Evolutionary conservation across 1,284 basidiomycete genomes (phyloP).

Genomic region (Porodaedalea pini): DNA sequence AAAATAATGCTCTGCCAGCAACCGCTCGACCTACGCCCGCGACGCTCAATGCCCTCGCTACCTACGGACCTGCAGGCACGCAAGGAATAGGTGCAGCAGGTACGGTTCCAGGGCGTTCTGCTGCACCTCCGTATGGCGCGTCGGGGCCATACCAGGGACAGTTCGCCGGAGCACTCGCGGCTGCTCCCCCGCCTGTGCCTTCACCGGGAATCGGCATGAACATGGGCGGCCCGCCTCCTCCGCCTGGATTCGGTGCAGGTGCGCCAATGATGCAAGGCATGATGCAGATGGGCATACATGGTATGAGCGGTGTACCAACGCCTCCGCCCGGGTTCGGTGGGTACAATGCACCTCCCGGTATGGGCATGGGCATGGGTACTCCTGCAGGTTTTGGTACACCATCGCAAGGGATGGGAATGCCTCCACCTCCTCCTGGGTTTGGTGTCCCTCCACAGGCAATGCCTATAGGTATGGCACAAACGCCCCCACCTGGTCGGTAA

Average conservation of each 20-base stretch:
- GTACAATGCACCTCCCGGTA: not conserved
- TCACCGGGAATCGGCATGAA: constrained; percentile 57
- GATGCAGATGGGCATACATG: constrained; percentile 23
- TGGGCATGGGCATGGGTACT: constrained; percentile 4
- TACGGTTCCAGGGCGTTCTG: not conserved
- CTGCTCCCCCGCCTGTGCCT: constrained; percentile 57
- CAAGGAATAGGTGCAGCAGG: constrained; percentile 14
- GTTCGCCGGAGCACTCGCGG: constrained; percentile 78
- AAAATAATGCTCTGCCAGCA: constrained; percentile 85
- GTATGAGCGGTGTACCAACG: constrained; percentile 24
- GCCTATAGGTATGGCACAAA: not conserved
- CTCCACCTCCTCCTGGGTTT: constrained; percentile 10
- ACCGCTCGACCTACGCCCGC: constrained; percentile 65
- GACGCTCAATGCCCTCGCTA: constrained; percentile 65
- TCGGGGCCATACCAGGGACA: constrained; percentile 79
- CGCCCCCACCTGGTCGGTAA: not conserved
- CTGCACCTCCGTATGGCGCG: constrained; percentile 33
- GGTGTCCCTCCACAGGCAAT: not conserved
- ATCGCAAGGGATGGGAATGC: constrained; percentile 1
- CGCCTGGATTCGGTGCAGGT: constrained; percentile 50
- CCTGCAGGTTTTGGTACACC: constrained; percentile 3
- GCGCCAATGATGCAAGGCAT: constrained; percentile 20
- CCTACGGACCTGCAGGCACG: constrained; percentile 26
- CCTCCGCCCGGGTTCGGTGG: constrained; percentile 13
- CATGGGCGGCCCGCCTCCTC: constrained; percentile 44